Conservation (phyloP, 2,329 filamentous ascomycete species). For the Sphaerulina populicola region DNA sequence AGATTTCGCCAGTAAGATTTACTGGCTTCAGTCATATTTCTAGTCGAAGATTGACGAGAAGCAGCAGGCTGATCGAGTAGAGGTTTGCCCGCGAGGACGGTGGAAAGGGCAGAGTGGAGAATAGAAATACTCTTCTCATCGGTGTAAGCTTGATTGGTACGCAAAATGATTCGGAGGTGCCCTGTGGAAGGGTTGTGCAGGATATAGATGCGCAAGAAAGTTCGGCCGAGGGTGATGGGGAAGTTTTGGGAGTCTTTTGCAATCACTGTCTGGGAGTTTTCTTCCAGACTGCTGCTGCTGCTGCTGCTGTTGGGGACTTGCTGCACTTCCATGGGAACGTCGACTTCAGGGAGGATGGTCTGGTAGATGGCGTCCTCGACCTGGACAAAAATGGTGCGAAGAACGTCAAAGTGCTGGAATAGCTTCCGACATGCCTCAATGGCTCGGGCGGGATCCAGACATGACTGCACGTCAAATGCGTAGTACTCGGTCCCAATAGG, state of each 20-base stretch:
- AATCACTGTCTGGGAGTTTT: background rate
- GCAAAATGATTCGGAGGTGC: constrained; percentile 3
- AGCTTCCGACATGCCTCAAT: constrained; percentile 6
- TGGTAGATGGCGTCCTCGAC: constrained; percentile 2
- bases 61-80: background rate
- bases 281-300: background rate
- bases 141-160: constrained; percentile 5
- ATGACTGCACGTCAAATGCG: constrained; percentile 7
- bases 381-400: constrained; percentile 9
- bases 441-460: background rate
- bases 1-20: constrained; percentile 8
- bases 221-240: background rate
- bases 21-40: background rate
- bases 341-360: background rate
- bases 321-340: constrained; percentile 8
- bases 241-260: background rate
- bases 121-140: constrained; percentile 2
- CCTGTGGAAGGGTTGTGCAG: background rate
- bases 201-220: constrained; percentile 6
- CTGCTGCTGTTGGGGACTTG: background rate
- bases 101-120: constrained; percentile 1
- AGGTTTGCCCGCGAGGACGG: constrained; percentile 1
- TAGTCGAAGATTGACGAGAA: background rate
- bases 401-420: constrained; percentile 10
- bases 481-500: constrained; percentile 7